Conservation (phyloP, 148 eudicot genomes). For the Linanthus parryae region DNA sequence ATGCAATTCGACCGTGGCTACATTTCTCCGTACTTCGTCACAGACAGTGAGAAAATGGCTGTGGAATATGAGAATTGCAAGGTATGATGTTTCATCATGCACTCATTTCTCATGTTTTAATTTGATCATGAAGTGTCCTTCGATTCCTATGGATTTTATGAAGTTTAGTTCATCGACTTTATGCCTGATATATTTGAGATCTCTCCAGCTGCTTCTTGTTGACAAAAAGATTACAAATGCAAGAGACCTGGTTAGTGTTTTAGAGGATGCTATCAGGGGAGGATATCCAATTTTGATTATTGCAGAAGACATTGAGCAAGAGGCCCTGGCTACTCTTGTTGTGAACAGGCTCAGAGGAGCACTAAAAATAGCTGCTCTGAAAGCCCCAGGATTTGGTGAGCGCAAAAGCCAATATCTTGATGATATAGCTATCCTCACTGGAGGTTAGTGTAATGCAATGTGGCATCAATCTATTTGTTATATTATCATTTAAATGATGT, state of each 20-base stretch:
- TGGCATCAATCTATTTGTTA: too few relatives aligned
- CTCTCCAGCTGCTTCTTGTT: slow-evolving; percentile 56
- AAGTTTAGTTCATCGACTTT: background rate
- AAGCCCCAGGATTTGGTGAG: slow-evolving; percentile 75
- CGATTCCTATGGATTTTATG: background rate
- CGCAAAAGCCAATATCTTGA: slow-evolving; percentile 60
- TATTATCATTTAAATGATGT: slow-evolving; percentile 6
- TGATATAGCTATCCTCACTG: slow-evolving; percentile 66
- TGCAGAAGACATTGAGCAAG: slow-evolving; percentile 74
- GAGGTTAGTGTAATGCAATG: slow-evolving; percentile 35
- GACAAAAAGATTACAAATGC: slow-evolving; percentile 68
- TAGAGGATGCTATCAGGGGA: slow-evolving; percentile 59
- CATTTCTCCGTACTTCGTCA: slow-evolving; percentile 67
- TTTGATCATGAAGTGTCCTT: background rate
- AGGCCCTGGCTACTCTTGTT: slow-evolving; percentile 74
- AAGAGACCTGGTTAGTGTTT: slow-evolving; percentile 51
- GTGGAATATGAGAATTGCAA: slow-evolving; percentile 61
- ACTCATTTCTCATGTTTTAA: background rate
- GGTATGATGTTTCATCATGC: slow-evolving; percentile 25
- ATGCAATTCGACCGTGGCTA: slow-evolving; percentile 78
- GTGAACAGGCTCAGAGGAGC: slow-evolving; percentile 73
- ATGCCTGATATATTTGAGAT: background rate
- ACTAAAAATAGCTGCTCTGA: slow-evolving; percentile 70
- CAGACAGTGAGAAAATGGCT: slow-evolving; percentile 63
- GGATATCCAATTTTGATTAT: slow-evolving; percentile 50